phyloP scores from a whole-genome alignment of 768 basidiomycete genomes.

The Hypholoma fasciculare region DNA sequence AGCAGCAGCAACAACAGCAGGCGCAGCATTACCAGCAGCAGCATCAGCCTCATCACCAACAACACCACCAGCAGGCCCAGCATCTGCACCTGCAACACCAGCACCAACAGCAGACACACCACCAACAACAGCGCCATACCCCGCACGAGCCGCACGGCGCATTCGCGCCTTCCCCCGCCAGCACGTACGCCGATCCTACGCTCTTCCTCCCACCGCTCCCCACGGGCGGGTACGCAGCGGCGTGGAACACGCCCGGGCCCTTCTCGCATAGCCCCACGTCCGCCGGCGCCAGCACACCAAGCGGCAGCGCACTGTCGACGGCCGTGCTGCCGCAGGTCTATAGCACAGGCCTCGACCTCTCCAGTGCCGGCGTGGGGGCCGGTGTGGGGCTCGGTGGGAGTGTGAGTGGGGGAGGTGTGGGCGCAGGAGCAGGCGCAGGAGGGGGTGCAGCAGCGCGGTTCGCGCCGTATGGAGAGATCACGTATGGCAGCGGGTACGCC shows the following conservation, averaged over 20 bases:
- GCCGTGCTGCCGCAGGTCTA: slow-evolving; percentile 75
- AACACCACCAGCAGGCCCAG: neutral
- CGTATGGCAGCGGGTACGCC: too few species aligned
- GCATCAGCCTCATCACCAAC: neutral
- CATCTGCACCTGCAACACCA: neutral
- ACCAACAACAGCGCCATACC: neutral
- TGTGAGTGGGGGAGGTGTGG: too few species aligned
- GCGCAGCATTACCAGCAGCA: neutral
- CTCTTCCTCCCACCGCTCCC: slow-evolving; percentile 1
- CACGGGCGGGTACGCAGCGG: slow-evolving; percentile 7
- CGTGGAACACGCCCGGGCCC: slow-evolving; percentile 24
- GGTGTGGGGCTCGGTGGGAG: too few species aligned
- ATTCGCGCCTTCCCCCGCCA: neutral
- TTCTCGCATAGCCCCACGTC: slow-evolving; percentile 18
- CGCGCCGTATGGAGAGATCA: too few species aligned
- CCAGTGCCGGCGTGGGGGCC: too few species aligned
- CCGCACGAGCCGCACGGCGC: neutral
- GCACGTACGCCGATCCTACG: neutral
- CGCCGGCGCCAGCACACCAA: slow-evolving; percentile 23
- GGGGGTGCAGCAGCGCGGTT: too few species aligned
- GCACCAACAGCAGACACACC: neutral
- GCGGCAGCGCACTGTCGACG: slow-evolving; percentile 49
- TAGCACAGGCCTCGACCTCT: slow-evolving; percentile 50
- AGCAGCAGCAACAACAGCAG: neutral
- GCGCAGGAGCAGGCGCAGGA: too few species aligned